A percentile compares a stretch with the other conserved stretches of the same genome.
Evolutionary conservation across 148 eudicot genomes (phyloP).

Genomic region (Rhododendron mucronatum): DNA sequence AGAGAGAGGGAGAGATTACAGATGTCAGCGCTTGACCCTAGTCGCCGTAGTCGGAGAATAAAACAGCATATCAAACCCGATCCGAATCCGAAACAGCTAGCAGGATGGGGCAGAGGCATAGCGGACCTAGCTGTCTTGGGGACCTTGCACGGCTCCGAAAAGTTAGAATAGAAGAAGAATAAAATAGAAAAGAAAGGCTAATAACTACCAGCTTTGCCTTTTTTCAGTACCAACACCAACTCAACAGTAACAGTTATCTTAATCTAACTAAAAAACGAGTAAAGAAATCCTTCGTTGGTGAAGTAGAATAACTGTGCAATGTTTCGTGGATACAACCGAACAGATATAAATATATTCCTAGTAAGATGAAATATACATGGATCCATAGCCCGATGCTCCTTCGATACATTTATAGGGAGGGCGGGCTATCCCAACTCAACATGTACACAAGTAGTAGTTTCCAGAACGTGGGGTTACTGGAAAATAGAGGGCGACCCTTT

Average conservation of each 20-base stretch:
- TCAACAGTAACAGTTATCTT: not conserved
- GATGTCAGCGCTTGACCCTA: not conserved
- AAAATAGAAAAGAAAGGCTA: not conserved
- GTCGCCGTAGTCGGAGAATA: not conserved
- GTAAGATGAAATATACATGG: not conserved
- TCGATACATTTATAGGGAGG: not conserved
- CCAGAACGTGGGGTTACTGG: not conserved
- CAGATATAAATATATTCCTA: not conserved
- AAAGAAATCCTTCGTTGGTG: not conserved
- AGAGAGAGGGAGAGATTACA: not conserved
- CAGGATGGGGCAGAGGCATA: not conserved
- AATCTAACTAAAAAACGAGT: not conserved
- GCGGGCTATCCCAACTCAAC: not conserved
- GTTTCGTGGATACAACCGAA: not conserved
- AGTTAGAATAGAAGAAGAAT: not conserved
- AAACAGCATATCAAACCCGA: not conserved
- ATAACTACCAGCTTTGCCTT: not conserved
- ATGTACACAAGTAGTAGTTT: not conserved
- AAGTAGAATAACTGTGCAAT: not conserved
- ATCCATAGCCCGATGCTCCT: not conserved
- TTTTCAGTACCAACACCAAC: not conserved
- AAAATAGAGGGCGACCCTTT: not conserved
- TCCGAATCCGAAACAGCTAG: not conserved
- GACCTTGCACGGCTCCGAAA: not conserved
- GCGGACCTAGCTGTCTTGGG: not conserved